Percentiles rank a stretch among this genome's conserved stretches.
Evolutionary conservation across 192 early-diverging fungal species (phyloP).

Genomic region (Geranomyces michiganensis): DNA sequence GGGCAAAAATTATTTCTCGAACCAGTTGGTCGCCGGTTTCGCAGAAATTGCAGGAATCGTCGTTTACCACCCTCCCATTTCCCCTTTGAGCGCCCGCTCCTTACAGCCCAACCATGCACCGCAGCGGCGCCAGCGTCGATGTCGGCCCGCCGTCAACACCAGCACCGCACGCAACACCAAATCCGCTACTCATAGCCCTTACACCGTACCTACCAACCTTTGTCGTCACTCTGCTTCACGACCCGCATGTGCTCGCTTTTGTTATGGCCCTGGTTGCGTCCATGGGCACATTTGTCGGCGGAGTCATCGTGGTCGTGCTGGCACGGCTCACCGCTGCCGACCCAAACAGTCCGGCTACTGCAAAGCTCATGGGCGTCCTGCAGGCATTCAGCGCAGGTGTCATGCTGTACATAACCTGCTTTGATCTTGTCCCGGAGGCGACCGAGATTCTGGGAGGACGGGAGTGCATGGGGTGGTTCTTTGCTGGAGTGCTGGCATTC

Average conservation of each 20-base stretch:
- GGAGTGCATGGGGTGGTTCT: constrained; percentile 53
- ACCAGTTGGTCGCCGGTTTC: no score
- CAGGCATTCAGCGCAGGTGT: constrained; percentile 51
- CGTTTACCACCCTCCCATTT: no score
- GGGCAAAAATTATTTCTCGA: no score
- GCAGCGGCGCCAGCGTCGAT: no score
- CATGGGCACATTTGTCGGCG: constrained; percentile 48
- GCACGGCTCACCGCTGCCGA: constrained; percentile 36
- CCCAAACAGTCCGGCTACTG: constrained; percentile 37
- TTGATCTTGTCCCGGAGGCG: constrained; percentile 55
- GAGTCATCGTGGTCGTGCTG: constrained; percentile 42
- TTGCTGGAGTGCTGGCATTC: constrained; percentile 54
- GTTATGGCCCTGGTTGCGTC: constrained; percentile 49
- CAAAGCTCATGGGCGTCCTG: constrained; percentile 48
- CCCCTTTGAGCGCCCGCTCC: no score
- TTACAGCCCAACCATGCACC: no score
- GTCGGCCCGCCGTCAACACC: neutral
- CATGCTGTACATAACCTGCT: constrained; percentile 60
- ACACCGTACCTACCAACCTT: constrained; percentile 16
- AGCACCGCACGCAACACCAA: neutral
- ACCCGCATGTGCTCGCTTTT: constrained; percentile 46
- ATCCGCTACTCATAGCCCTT: constrained; percentile 6
- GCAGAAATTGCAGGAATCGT: no score
- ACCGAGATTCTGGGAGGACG: constrained; percentile 41
- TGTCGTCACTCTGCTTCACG: constrained; percentile 23